Conservation (phyloP, 2,329 filamentous ascomycete genomes). For the Dothiorella sarmentorum region DNA sequence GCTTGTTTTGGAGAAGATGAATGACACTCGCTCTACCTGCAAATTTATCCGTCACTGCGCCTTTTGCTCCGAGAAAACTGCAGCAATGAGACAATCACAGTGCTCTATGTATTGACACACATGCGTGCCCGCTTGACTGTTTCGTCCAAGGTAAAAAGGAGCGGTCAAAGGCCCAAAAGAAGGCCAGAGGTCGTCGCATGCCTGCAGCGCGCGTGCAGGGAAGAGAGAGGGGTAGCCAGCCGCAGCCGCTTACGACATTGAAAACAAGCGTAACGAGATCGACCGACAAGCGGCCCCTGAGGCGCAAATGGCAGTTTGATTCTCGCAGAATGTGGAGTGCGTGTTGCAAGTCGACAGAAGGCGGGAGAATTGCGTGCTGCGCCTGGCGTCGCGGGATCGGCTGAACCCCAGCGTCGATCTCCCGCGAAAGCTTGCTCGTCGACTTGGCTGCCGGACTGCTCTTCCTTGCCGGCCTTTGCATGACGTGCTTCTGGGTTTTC, state of each 20-base stretch:
- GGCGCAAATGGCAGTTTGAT: background rate
- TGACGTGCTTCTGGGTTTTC: too few relatives aligned
- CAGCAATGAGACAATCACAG: too few relatives aligned
- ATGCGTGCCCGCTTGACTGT: too few relatives aligned
- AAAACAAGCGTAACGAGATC: background rate
- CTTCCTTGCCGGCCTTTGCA: background rate
- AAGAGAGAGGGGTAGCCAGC: background rate
- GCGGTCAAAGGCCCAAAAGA: too few relatives aligned
- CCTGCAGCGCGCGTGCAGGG: background rate
- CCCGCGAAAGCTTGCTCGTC: background rate
- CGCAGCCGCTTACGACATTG: background rate
- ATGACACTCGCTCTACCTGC: too few relatives aligned
- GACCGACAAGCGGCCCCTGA: background rate
- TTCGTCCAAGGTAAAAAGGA: too few relatives aligned
- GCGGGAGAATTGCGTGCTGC: background rate
- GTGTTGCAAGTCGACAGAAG: background rate
- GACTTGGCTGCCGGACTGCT: background rate
- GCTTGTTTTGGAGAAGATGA: too few relatives aligned
- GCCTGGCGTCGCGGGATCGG: background rate
- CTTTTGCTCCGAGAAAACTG: too few relatives aligned
- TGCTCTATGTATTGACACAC: too few relatives aligned
- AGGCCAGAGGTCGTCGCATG: too few relatives aligned
- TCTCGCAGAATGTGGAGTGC: background rate
- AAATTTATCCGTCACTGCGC: too few relatives aligned
- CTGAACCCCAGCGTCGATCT: slow-evolving; percentile 1